These are phyloP conservation scores for Claviceps purpurea DNA, from an alignment of 2,329 filamentous ascomycete species.

Conservation along the genomic window DNA sequence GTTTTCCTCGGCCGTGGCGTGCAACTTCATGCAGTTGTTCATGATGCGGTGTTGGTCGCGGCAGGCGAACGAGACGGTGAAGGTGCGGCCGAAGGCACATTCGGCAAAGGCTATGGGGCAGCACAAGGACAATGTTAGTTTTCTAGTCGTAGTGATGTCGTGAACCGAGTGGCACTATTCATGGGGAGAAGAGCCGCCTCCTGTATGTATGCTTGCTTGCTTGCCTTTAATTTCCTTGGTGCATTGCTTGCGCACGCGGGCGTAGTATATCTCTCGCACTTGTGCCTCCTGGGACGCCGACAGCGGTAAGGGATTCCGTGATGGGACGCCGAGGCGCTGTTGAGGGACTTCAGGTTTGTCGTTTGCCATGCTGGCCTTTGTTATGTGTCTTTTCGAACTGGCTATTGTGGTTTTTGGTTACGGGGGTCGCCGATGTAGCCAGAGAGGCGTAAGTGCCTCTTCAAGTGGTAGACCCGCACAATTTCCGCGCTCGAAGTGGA, in stretches of 20 bases:
- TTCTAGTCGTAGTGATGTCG: not conserved
- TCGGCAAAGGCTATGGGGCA: slow-evolving; percentile 57
- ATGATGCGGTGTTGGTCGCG: slow-evolving; percentile 66
- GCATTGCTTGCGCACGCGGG: slow-evolving; percentile 64
- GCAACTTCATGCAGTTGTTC: slow-evolving; percentile 85
- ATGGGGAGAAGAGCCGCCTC: not conserved
- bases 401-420: too few relatives aligned
- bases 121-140: not conserved
- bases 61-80: slow-evolving; percentile 81
- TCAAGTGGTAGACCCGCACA: too few relatives aligned
- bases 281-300: slow-evolving; percentile 71
- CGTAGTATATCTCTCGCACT: slow-evolving; percentile 69
- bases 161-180: not conserved
- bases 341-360: slow-evolving; percentile 21
- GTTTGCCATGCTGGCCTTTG: slow-evolving; percentile 5
- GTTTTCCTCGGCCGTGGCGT: slow-evolving; percentile 73
- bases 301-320: slow-evolving; percentile 69
- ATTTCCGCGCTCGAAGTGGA: too few relatives aligned
- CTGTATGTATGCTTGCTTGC: slow-evolving; percentile 5
- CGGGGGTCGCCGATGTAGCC: too few relatives aligned
- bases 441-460: too few relatives aligned
- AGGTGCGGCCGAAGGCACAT: slow-evolving; percentile 74
- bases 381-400: not conserved
- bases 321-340: slow-evolving; percentile 34
- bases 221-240: slow-evolving; percentile 64